Evolutionary conservation across 1,139 yeast species (phyloP).

Genomic region (Hansenula anomala): DNA sequence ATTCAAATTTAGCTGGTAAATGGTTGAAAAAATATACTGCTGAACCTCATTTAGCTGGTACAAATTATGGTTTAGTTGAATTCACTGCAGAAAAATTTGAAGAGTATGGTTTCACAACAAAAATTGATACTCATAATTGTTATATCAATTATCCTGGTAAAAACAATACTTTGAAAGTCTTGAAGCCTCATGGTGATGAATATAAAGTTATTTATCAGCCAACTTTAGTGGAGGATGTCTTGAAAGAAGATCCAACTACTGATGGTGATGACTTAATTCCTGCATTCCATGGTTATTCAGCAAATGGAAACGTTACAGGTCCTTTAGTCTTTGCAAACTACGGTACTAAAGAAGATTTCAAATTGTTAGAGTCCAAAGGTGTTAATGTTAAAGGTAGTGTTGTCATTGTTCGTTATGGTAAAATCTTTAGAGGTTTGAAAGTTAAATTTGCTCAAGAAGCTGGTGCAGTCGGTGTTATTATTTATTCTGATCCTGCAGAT

Average conservation of each 20-base stretch:
- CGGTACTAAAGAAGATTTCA: constrained; percentile 55
- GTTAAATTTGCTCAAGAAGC: constrained; percentile 63
- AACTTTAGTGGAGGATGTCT: constrained; percentile 62
- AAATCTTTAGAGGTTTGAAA: constrained; percentile 59
- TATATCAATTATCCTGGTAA: constrained; percentile 59
- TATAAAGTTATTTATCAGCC: constrained; percentile 50
- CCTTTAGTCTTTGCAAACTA: constrained; percentile 56
- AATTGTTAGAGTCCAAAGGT: constrained; percentile 35
- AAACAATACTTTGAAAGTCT: constrained; percentile 39
- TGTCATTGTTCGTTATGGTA: constrained; percentile 58
- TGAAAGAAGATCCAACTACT: constrained; percentile 69
- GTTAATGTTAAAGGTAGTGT: constrained; percentile 48
- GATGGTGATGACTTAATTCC: constrained; percentile 46
- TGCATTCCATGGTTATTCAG: constrained; percentile 68
- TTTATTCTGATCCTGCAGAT: constrained; percentile 66
- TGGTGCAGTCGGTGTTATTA: constrained; percentile 56
- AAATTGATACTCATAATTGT: constrained; percentile 54
- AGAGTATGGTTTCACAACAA: constrained; percentile 53
- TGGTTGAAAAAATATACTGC: constrained; percentile 54
- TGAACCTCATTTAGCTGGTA: constrained; percentile 71
- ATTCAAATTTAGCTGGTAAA: constrained; percentile 43
- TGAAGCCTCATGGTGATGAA: constrained; percentile 23
- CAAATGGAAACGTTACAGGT: constrained; percentile 60
- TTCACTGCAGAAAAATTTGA: constrained; percentile 61
- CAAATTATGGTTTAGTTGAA: constrained; percentile 55